These are phyloP conservation scores for Beauveria sp. DNA, from an alignment of 2,329 filamentous ascomycete genomes.

Conservation along the genomic window DNA sequence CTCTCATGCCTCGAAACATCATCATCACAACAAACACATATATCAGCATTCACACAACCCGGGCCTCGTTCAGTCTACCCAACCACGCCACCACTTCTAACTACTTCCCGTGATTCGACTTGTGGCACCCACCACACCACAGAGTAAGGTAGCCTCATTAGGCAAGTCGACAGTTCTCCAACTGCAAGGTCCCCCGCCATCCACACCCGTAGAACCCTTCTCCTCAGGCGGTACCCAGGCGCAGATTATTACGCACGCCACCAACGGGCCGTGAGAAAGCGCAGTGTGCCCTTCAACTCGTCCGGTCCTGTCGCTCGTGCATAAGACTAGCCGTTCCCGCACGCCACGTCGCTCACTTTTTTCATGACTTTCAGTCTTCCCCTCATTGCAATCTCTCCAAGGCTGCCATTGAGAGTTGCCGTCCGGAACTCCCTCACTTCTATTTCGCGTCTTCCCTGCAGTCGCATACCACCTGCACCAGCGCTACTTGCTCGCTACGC, in stretches of 20 bases:
- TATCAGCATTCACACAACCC: not conserved
- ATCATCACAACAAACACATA: not conserved
- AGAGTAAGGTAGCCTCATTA: conserved; percentile 3
- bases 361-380: conserved; percentile 27
- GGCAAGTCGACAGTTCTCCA: conserved; percentile 5
- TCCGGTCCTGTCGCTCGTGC: not conserved
- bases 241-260: not conserved
- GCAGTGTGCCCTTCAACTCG: not conserved
- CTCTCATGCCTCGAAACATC: not conserved
- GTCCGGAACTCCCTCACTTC: not conserved
- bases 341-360: conserved; percentile 14
- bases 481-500: conserved; percentile 13
- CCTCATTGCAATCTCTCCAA: conserved; percentile 27
- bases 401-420: conserved; percentile 21
- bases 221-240: not conserved
- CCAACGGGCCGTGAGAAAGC: conserved; percentile 8
- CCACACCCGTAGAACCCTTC: not conserved
- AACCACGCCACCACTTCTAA: not conserved
- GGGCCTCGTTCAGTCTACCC: not conserved
- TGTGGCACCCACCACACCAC: not conserved
- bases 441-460: not conserved
- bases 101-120: not conserved
- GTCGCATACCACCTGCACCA: conserved; percentile 13
- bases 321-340: conserved; percentile 14
- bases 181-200: conserved; percentile 4